Conservation (phyloP, 257 asterid species). For the Galeopsis tetrahit region DNA sequence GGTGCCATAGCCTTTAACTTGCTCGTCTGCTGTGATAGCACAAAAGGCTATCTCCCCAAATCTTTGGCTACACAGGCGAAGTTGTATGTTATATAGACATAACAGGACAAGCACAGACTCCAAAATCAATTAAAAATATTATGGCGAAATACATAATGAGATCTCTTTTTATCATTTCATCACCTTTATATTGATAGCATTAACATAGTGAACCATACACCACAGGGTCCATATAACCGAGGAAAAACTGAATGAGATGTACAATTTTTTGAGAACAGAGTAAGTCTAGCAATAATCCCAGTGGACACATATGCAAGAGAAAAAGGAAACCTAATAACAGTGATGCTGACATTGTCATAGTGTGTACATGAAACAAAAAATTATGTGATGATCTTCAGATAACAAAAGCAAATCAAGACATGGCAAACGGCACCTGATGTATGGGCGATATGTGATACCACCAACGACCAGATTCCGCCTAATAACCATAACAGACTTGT, state of each 20-base stretch:
- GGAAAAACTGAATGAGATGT: constrained; percentile 18
- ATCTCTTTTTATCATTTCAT: background rate
- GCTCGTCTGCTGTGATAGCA: constrained; percentile 96
- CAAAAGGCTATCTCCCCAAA: constrained; percentile 99
- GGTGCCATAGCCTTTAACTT: constrained; percentile 98
- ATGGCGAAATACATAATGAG: constrained; percentile 9
- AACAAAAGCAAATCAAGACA: constrained; percentile 28
- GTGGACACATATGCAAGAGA: background rate
- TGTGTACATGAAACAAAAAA: constrained; percentile 17
- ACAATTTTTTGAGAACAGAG: constrained; percentile 20
- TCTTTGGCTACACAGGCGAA: constrained; percentile 68
- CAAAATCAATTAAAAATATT: constrained; percentile 19
- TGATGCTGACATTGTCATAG: constrained; percentile 16
- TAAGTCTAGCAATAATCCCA: background rate
- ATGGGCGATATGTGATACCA: constrained; percentile 97
- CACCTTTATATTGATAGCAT: constrained; percentile 8
- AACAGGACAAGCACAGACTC: constrained; percentile 5
- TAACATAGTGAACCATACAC: constrained; percentile 13
- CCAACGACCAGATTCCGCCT: constrained; percentile 88
- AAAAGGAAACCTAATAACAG: background rate
- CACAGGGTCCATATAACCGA: constrained; percentile 16
- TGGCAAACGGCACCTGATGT: constrained; percentile 59
- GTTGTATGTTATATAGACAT: constrained; percentile 30
- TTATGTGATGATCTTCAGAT: constrained; percentile 20
- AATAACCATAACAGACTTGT: constrained; percentile 94